Evolutionary conservation across 2,329 filamentous ascomycete species (phyloP).

Genomic region (Fusarium concolor): DNA sequence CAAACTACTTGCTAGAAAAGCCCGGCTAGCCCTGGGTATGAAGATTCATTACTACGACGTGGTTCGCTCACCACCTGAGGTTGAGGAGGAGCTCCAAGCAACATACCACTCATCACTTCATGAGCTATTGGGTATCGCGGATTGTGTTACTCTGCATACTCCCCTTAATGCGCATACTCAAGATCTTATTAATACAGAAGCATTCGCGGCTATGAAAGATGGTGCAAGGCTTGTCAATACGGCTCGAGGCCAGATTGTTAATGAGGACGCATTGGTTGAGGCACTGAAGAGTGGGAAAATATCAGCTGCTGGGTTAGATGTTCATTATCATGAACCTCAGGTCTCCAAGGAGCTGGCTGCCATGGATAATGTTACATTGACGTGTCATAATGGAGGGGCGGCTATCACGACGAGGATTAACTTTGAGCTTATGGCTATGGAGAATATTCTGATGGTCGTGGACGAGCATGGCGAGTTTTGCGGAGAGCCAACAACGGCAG

Average conservation of each 20-base stretch:
- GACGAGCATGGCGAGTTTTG: constrained; percentile 33
- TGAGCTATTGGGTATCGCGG: constrained; percentile 45
- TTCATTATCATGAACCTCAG: constrained; percentile 65
- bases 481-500: constrained; percentile 26
- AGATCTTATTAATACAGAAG: constrained; percentile 29
- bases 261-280: constrained; percentile 61
- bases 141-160: constrained; percentile 52
- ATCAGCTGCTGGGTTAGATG: constrained; percentile 62
- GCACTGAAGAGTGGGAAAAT: constrained; percentile 61
- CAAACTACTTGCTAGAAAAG: constrained; percentile 60
- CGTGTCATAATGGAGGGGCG: constrained; percentile 53
- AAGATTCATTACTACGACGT: constrained; percentile 64
- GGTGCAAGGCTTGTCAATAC: constrained; percentile 64
- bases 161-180: constrained; percentile 41
- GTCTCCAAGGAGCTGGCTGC: constrained; percentile 54
- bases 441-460: constrained; percentile 41
- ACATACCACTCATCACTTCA: constrained; percentile 47
- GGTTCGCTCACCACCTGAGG: constrained; percentile 41
- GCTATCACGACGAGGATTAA: constrained; percentile 55
- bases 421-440: constrained; percentile 50
- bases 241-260: constrained; percentile 62
- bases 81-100: constrained; percentile 47
- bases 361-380: constrained; percentile 55
- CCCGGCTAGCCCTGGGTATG: constrained; percentile 62
- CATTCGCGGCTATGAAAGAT: constrained; percentile 55